Conservation (phyloP, 495 filamentous ascomycete genomes). For the Penicillium lagena region DNA sequence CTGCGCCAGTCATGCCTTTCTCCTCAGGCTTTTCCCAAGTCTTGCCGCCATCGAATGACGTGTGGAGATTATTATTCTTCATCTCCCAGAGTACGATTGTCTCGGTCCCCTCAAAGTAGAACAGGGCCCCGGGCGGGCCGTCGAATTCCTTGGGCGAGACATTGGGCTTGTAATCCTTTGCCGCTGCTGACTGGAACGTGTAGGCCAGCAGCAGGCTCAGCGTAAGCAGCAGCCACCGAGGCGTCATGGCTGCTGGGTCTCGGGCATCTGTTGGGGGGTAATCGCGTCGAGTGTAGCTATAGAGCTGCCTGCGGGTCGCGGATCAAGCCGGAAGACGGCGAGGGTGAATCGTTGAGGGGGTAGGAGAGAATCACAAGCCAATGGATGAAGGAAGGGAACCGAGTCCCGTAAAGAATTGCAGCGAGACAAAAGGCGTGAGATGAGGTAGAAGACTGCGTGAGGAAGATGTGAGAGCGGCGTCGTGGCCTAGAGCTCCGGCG, state of each 20-base stretch:
- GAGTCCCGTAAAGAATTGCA: too few relatives aligned
- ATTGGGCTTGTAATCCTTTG: conserved; percentile 44
- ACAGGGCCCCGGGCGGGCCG: conserved; percentile 52
- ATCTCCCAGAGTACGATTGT: conserved; percentile 61
- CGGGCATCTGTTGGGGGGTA: conserved; percentile 26
- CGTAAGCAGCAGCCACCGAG: conserved; percentile 34
- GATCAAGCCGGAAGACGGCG: conserved; percentile 11
- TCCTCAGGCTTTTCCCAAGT: conserved; percentile 62
- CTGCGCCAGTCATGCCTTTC: conserved; percentile 51
- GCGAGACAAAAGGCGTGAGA: too few relatives aligned
- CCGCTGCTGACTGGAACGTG: conserved; percentile 27
- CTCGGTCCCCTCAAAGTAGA: conserved; percentile 86
- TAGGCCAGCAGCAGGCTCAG: conserved; percentile 30
- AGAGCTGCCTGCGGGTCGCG: neutral
- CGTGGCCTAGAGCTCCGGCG: too few relatives aligned
- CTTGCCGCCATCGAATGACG: conserved; percentile 72
- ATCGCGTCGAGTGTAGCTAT: too few relatives aligned
- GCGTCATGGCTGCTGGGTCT: conserved; percentile 30
- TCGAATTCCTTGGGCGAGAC: conserved; percentile 53
- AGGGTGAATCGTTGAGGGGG: neutral
- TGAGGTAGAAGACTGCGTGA: too few relatives aligned
- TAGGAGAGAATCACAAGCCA: neutral
- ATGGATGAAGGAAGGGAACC: too few relatives aligned
- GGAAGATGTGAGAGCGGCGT: too few relatives aligned
- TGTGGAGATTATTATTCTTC: conserved; percentile 49